phyloP scores from a whole-genome alignment of 768 basidiomycete genomes.

The Termitomyces sp. region DNA sequence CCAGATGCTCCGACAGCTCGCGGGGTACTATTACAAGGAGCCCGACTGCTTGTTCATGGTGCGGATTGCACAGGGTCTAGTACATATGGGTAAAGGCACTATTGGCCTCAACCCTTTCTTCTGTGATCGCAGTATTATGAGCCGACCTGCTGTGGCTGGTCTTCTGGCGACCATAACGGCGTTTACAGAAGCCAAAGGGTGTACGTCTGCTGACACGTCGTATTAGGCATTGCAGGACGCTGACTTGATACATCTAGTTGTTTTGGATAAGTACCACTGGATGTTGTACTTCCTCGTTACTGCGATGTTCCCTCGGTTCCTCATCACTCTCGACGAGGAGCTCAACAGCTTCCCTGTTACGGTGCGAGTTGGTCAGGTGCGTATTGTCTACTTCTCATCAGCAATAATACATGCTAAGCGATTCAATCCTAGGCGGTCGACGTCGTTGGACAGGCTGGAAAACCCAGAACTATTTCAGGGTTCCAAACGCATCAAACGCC shows the following conservation, averaged over 20 bases:
- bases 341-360: constrained; percentile 83
- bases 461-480: constrained; percentile 91
- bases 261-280: constrained; percentile 96
- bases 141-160: constrained; percentile 83
- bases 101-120: constrained; percentile 97
- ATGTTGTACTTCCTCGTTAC: constrained; percentile 96
- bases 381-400: constrained; percentile 13
- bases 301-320: constrained; percentile 97
- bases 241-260: constrained; percentile 44
- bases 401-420: not conserved
- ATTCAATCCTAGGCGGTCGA: constrained; percentile 71
- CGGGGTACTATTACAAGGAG: constrained; percentile 98
- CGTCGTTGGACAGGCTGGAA: constrained; percentile 96
- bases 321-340: constrained; percentile 94
- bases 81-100: constrained; percentile 99
- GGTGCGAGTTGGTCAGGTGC: constrained; percentile 88
- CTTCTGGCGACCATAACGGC: constrained; percentile 83
- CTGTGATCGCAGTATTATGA: constrained; percentile 87
- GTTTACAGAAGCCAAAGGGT: constrained; percentile 90
- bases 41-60: constrained; percentile 96
- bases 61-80: constrained; percentile 89
- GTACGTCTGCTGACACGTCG: constrained; percentile 45
- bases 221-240: not conserved
- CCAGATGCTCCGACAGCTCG: constrained; percentile 95
- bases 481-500: constrained; percentile 99